Conservation (phyloP, 176 grass and related monocot genomes). For the Calamus simplicifolius region DNA sequence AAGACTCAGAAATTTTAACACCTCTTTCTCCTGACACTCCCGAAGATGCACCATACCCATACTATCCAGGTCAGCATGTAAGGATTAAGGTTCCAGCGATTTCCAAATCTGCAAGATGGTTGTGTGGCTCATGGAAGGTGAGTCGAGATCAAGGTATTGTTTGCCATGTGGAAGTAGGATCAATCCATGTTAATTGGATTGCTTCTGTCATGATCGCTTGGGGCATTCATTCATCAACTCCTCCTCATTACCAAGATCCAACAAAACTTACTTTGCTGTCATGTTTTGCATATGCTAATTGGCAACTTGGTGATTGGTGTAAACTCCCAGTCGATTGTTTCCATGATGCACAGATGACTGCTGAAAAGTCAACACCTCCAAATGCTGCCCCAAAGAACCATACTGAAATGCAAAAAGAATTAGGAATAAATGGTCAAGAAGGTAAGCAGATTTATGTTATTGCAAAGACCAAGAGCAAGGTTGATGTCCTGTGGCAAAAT, state of each 20-base stretch:
- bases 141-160: constrained; percentile 57
- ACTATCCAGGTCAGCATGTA: constrained; percentile 74
- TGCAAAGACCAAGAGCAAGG: constrained; percentile 66
- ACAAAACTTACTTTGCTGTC: constrained; percentile 65
- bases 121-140: constrained; percentile 62
- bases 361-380: constrained; percentile 21
- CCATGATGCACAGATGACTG: constrained; percentile 22
- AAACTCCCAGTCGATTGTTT: constrained; percentile 27
- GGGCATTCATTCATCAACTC: constrained; percentile 47
- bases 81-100: constrained; percentile 37
- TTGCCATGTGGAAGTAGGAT: constrained; percentile 58
- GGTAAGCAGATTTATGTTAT: constrained; percentile 61
- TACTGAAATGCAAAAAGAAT: constrained; percentile 25
- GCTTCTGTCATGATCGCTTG: constrained; percentile 57
- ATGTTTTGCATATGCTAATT: constrained; percentile 73
- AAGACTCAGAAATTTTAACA: constrained; percentile 56
- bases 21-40: constrained; percentile 42
- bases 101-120: constrained; percentile 54
- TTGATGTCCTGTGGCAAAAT: constrained; percentile 91
- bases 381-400: constrained; percentile 23
- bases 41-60: constrained; percentile 69
- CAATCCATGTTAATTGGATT: constrained; percentile 79
- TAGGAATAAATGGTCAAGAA: constrained; percentile 21
- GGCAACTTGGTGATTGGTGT: constrained; percentile 98
- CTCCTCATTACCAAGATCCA: constrained; percentile 56